phyloP scores from a whole-genome alignment of 176 grass and related monocot genomes.

The Raddia distichophylla region DNA sequence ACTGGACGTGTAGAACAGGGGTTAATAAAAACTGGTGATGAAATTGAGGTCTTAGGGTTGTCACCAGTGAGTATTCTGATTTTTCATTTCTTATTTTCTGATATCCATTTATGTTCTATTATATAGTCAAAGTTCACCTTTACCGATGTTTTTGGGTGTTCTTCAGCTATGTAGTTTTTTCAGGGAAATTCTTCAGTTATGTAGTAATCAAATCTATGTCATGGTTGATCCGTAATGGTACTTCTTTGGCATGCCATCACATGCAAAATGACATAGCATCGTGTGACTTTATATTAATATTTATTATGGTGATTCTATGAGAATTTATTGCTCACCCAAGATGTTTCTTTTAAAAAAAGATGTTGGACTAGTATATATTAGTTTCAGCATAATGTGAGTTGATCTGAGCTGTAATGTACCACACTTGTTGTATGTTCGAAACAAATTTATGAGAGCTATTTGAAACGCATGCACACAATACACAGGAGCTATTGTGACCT shows the following conservation, averaged over 20 bases:
- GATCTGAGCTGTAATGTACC: too few relatives aligned
- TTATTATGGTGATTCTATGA: background rate
- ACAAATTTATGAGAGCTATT: background rate
- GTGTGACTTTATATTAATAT: background rate
- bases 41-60: constrained; percentile 92
- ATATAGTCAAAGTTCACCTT: background rate
- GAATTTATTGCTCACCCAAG: background rate
- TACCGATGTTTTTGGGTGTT: background rate
- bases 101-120: background rate
- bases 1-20: constrained; percentile 95
- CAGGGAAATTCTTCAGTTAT: background rate
- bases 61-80: constrained; percentile 51
- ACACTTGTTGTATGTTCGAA: background rate
- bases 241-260: background rate
- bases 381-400: background rate
- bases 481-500: background rate
- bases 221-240: background rate
- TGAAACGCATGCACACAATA: background rate
- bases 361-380: background rate
- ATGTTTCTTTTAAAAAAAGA: background rate
- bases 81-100: background rate
- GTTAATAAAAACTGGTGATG: constrained; percentile 94
- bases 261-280: background rate
- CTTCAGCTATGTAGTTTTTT: background rate
- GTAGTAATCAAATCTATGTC: background rate